phyloP scores from a whole-genome alignment of 345 rosid species.

The Erucastrum elatum region DNA sequence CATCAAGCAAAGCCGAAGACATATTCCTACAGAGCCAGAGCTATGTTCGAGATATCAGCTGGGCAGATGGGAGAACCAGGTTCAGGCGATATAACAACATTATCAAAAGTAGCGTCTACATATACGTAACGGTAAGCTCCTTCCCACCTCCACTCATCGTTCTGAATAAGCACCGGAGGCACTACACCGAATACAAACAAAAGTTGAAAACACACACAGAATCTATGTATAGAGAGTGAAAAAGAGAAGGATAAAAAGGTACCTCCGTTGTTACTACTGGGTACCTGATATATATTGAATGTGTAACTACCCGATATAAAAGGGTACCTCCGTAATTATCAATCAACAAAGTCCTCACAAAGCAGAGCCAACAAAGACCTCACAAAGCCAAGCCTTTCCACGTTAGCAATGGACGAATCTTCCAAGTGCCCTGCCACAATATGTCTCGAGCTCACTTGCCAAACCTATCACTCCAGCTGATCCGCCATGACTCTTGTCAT shows the following conservation, averaged over 20 bases:
- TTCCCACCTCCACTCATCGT: constrained; percentile 88
- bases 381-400: constrained; percentile 43
- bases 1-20: no score
- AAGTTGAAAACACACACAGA: background rate
- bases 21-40: no score
- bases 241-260: constrained; percentile 12
- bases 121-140: constrained; percentile 56
- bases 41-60: no score
- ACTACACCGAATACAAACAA: constrained; percentile 39
- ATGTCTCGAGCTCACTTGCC: constrained; percentile 3
- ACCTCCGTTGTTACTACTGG: constrained; percentile 86
- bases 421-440: no score
- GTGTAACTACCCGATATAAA: constrained; percentile 61
- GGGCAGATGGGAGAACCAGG: no score
- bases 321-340: constrained; percentile 60
- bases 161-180: constrained; percentile 82
- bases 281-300: constrained; percentile 80
- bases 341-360: constrained; percentile 80
- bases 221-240: background rate
- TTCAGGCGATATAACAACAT: no score
- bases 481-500: constrained; percentile 38
- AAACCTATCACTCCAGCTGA: constrained; percentile 29
- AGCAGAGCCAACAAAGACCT: constrained; percentile 42
- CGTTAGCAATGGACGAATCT: constrained; percentile 28
- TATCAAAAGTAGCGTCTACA: constrained; percentile 73